Base-by-base conservation (phyloP, 1,139 yeast genomes). In the Yamadazyma atmosphaerica region DNA sequence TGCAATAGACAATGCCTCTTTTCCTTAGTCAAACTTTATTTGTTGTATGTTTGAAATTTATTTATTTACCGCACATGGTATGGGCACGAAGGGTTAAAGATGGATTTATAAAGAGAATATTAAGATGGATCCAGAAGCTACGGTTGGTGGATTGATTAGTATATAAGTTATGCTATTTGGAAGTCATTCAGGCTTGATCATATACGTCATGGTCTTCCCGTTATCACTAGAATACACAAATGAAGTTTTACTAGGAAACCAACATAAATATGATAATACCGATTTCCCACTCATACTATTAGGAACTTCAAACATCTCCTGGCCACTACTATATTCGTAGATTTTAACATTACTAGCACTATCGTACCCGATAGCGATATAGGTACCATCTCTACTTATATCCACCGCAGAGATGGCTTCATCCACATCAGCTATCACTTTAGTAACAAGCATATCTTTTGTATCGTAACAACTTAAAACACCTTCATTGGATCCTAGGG, bases 401-500 rank as follows among this genome's bases (percentile, higher is more conserved):
- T 65, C 75, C n/a, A 80, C 49, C 8, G 65, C 52, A 1, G 69
- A 55, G 4, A 80, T 61, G 1, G 79, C 67, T 49, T 76, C 78
- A 53, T 81, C 83, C 3, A 77, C 60, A 34, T 63, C 65, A 22
- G 72, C 57, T 12, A 81, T 60, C 0, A 77, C 73, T 26, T 58
- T 56, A 15, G 57, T 49, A 38, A 79, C 71, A 19, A 72, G 61
- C 61, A 83, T 61, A 14, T 72, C 67, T 2, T 58, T 44, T 6
- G 78, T 56, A 32, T 69, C 67, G 87, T 89, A 85, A 10, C 81
- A 38, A 17, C 82, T 71, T n/a, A 83, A 74, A 22, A 80, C 72
- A 5, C 92, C 92, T 51, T 85, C 92, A 37, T 75, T 74, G n/a
- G 85, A 71, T 0, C 88, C 92, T 3, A 74, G 74, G 1, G 77